Base-by-base conservation (phyloP, 2,329 filamentous ascomycete species). In the Gnomoniopsis smithogilvyi region DNA sequence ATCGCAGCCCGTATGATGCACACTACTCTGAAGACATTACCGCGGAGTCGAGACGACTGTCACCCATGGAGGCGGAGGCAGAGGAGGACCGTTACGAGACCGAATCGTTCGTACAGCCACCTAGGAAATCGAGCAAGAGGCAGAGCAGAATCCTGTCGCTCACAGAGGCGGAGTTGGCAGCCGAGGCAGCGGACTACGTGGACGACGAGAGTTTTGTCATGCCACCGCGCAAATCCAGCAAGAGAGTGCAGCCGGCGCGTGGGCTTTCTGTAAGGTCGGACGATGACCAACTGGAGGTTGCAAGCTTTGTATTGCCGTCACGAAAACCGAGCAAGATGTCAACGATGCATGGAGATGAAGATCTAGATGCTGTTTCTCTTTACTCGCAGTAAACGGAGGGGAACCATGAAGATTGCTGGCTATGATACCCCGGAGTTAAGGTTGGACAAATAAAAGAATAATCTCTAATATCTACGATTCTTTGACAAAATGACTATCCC, bases 291-390 rank as follows among this genome's bases (percentile, higher is more conserved):
- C 11, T 48, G 50, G 60, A 62, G 54, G 53, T 62, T 15, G 56
- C 45, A n/a, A 56, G 57, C 21, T 38, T 62, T 41, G 49, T 54
- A 24, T 19, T 62, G 45, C 60, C 60, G 38, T 51, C 60, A n/a
- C 54, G 60, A 45, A 62, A 51, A 41, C 57, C 60, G 26, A 62
- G 60, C 57, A 60, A 41, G 57, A 54, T 54, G 46, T 57, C 41
- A 22, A 38, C 24, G 30, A 11, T 10, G 21, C n/a, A 24, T 8
- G 14, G 17, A 30, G 45, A 41, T 22, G 22, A 43, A 46, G 54
- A 56, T 48, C 12, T 47, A 22, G 54, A 56, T 38, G 59, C 60
- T 4, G 21, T 54, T 49, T 62, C 60, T n/a, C 48, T 62, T 15
- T 62, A 62, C 36, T 62, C 60, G 12, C 60, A 62, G 41, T 56